Evolutionary conservation across 768 basidiomycete species (phyloP).

Genomic region (Boletellus sp.): DNA sequence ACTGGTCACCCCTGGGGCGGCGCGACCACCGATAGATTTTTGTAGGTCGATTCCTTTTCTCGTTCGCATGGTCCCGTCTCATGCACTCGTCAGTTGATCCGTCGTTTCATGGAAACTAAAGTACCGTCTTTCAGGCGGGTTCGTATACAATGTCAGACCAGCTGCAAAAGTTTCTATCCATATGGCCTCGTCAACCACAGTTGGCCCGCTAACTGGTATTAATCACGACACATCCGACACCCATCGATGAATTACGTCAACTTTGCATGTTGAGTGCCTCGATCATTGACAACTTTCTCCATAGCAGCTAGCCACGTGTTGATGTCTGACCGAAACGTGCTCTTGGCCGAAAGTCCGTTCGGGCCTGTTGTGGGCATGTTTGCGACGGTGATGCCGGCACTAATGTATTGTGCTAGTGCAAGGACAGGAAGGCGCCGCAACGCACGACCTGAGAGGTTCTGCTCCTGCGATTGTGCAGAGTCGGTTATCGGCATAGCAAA

Average conservation of each 20-base stretch:
- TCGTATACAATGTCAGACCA: background rate
- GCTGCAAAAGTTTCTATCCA: background rate
- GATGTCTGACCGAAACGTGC: slow-evolving; percentile 35
- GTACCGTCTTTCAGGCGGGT: background rate
- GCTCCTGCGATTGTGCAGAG: slow-evolving; percentile 38
- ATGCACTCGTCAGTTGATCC: slow-evolving; percentile 19
- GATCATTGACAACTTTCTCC: slow-evolving; percentile 66
- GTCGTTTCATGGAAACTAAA: slow-evolving; percentile 18
- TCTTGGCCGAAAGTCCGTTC: slow-evolving; percentile 4
- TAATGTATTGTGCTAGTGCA: slow-evolving; percentile 81
- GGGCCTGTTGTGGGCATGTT: slow-evolving; percentile 11
- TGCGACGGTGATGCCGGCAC: slow-evolving; percentile 36
- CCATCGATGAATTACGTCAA: slow-evolving; percentile 29
- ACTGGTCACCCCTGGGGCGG: slow-evolving; percentile 1
- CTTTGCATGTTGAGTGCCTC: slow-evolving; percentile 49
- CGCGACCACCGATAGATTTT: slow-evolving; percentile 10
- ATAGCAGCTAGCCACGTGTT: slow-evolving; percentile 84
- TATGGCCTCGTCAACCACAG: background rate
- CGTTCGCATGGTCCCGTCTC: background rate
- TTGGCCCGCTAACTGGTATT: background rate
- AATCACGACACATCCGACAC: background rate
- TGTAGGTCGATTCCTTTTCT: slow-evolving; percentile 18
- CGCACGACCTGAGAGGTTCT: slow-evolving; percentile 89
- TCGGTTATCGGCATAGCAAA: slow-evolving; percentile 1
- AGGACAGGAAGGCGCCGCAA: slow-evolving; percentile 92